Evolutionary conservation across 805 yeast genomes (phyloP), one percentile per base, ranked within the genome.

Genomic region (Ogataea pilisensis): DNA sequence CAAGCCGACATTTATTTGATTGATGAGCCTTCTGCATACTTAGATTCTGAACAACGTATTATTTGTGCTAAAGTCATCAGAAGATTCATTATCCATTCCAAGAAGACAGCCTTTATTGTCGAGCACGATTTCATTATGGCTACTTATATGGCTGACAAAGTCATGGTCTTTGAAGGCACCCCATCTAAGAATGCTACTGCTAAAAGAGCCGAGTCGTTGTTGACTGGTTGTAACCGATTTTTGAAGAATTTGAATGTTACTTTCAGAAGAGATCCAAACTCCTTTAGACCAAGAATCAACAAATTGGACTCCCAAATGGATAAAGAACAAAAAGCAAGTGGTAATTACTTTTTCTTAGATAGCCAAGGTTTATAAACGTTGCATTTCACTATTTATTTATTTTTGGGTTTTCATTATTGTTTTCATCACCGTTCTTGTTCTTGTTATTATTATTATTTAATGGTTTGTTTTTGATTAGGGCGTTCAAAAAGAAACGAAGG

Each of bases 91-190:
- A 72, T 93, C 64, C 99, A 93, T 64, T 80, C 96, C 55, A 90
- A 91, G 75, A 93, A 91, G 77, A 91, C 98, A 34, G 99, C 99
- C n/a, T 93, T 93, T 66, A 75, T 93, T 57, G 99, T 93, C 44
- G 99, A 93, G 82, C 99, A 93, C 81, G 99, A 93, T 78, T 93
- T 93, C 78, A 93, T 93, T 73, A 93, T 93, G 99, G 98, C 99
- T 51, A 93, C 99, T 14, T 93, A 93, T 66, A 78, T 93, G 75
- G 99, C 99, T 49, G 99, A 93, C 70, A 80, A 95, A 62, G 99
- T 93, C 57, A 91, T 93, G 78, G 98, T 93, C 42, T 93, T 91
- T 60, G 99, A 93, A 68, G 99, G 99, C 67, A 59, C 69, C 50
- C 98, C 99, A 40, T 88, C 98, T 21, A 75, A 77, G 63, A 73